Percentiles rank a stretch among this genome's conserved stretches.
Evolutionary conservation across 73 alveolate species (phyloP).

Genomic region (Tetrahymena elliotti): DNA sequence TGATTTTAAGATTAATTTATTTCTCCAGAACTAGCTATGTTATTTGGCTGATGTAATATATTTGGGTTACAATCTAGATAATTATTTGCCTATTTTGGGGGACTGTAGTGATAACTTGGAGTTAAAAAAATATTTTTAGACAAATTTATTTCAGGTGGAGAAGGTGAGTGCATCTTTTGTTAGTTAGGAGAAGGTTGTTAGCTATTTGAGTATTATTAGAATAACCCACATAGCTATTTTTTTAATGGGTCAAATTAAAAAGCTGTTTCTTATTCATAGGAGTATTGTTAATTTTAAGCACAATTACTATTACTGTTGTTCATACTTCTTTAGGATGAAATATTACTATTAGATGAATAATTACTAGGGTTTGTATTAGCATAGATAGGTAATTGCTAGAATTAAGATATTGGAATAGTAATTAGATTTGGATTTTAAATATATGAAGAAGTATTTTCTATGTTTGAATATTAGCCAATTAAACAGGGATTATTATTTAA

Average conservation of each 20-base stretch:
- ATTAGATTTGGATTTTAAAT: neutral
- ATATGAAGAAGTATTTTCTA: neutral
- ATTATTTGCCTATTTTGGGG: neutral
- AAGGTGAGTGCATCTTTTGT: neutral
- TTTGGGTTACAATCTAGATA: neutral
- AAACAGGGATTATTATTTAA: neutral
- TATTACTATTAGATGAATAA: neutral
- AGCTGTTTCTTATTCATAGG: neutral
- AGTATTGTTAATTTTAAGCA: neutral
- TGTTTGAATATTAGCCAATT: neutral
- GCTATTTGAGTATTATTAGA: neutral
- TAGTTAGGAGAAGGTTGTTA: neutral
- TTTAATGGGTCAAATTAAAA: neutral
- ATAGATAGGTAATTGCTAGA: neutral
- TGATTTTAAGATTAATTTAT: neutral
- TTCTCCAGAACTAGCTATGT: neutral
- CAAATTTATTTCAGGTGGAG: neutral
- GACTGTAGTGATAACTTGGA: neutral
- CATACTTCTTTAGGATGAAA: neutral
- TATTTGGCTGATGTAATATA: neutral
- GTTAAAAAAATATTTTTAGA: neutral
- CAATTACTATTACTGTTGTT: neutral
- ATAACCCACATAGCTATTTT: neutral
- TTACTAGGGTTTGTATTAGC: neutral
- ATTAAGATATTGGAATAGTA: neutral